Percentiles rank a stretch among this genome's conserved stretches.
Evolutionary conservation across 2,329 filamentous ascomycete genomes (phyloP).

Genomic region (Beauveria medogensis): DNA sequence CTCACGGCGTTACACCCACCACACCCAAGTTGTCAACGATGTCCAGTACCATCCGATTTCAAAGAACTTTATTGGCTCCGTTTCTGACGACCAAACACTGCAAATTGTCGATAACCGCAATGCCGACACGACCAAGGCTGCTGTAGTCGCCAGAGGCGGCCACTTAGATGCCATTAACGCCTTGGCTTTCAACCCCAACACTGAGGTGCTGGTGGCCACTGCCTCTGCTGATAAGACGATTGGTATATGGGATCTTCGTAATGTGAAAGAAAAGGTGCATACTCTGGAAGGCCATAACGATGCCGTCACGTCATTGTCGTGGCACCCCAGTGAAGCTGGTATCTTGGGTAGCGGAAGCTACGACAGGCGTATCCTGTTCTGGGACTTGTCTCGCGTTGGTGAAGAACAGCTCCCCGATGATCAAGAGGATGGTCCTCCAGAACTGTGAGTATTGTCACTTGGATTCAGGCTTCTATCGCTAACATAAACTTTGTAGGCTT

Average conservation of each 20-base stretch:
- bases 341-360: slow-evolving; percentile 89
- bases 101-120: slow-evolving; percentile 85
- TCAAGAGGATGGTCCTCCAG: slow-evolving; percentile 86
- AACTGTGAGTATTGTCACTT: slow-evolving; percentile 57
- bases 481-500: slow-evolving; percentile 42
- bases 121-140: slow-evolving; percentile 55
- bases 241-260: slow-evolving; percentile 89
- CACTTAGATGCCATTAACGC: slow-evolving; percentile 93
- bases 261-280: slow-evolving; percentile 83
- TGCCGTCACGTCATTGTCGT: slow-evolving; percentile 83
- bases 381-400: slow-evolving; percentile 86
- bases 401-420: slow-evolving; percentile 95
- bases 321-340: slow-evolving; percentile 86
- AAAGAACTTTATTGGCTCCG: slow-evolving; percentile 77
- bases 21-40: slow-evolving; percentile 88
- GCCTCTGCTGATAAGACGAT: slow-evolving; percentile 94
- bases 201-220: slow-evolving; percentile 85
- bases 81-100: slow-evolving; percentile 89
- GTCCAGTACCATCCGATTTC: slow-evolving; percentile 91
- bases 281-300: slow-evolving; percentile 82
- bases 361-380: slow-evolving; percentile 89
- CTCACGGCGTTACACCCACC: slow-evolving; percentile 72
- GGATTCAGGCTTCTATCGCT: background rate
- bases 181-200: slow-evolving; percentile 86
- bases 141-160: slow-evolving; percentile 61